Conservation (phyloP, 2,329 filamentous ascomycete genomes). For the Trichoderma afroharzianum region DNA sequence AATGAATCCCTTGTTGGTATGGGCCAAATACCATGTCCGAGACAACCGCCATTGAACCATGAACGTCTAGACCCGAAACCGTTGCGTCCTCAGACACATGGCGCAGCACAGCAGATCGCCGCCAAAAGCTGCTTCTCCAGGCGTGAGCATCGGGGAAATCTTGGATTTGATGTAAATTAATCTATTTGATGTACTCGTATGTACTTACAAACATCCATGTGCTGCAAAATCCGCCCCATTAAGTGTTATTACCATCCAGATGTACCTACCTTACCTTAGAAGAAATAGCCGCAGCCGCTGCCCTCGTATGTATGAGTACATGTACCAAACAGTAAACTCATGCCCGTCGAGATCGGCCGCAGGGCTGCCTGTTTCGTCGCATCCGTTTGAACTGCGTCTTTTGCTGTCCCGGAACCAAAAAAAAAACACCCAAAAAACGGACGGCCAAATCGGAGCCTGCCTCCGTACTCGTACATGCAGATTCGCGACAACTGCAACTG, state of each 20-base stretch:
- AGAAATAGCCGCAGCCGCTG: slow-evolving; percentile 12
- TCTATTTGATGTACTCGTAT: background rate
- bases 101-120: background rate
- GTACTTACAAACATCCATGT: background rate
- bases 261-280: background rate
- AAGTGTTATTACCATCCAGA: too few relatives aligned
- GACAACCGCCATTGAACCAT: background rate
- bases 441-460: background rate
- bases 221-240: background rate
- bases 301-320: background rate
- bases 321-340: too few relatives aligned
- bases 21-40: slow-evolving; percentile 11
- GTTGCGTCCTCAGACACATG: background rate
- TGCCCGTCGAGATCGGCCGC: slow-evolving; percentile 8
- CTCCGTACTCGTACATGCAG: background rate
- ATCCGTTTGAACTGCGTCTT: background rate
- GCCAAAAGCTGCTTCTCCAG: background rate
- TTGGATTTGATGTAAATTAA: background rate
- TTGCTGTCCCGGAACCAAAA: background rate
- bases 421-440: background rate
- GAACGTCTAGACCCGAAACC: background rate
- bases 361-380: slow-evolving; percentile 5
- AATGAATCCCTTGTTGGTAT: background rate
- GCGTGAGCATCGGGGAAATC: background rate
- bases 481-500: background rate